Evolutionary conservation across 1,284 basidiomycete species (phyloP).

Genomic region (Heterobasidion irregulare): DNA sequence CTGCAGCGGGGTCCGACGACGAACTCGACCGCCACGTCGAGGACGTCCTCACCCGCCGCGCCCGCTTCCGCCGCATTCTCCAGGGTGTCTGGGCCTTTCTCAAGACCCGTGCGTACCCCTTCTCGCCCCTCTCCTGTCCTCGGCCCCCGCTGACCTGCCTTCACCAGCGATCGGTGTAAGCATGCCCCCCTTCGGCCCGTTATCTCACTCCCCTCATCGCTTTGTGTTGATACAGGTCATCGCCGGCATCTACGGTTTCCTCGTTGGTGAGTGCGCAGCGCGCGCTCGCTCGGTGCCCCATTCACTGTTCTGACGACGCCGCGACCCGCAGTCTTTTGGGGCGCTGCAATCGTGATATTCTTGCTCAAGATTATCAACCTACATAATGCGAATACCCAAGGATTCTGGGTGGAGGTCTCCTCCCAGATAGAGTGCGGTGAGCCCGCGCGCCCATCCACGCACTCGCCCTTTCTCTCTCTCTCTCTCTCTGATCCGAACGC

Average conservation of each 20-base stretch:
- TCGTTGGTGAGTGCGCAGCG: constrained; percentile 42
- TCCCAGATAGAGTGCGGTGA: constrained; percentile 72
- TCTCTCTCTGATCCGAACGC: not conserved
- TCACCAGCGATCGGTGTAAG: constrained; percentile 48
- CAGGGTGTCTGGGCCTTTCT: constrained; percentile 78
- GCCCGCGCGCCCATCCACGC: constrained; percentile 4
- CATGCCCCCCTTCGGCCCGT: constrained; percentile 5
- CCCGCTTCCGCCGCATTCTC: constrained; percentile 53
- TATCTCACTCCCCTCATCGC: not conserved
- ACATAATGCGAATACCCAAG: constrained; percentile 54
- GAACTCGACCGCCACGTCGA: constrained; percentile 75
- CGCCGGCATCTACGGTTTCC: constrained; percentile 74
- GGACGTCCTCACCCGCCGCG: constrained; percentile 62
- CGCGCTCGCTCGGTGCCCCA: not conserved
- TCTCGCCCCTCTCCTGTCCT: not conserved
- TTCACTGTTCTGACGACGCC: not conserved
- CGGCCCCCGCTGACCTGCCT: constrained; percentile 1
- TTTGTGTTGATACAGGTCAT: constrained; percentile 38
- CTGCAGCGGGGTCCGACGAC: constrained; percentile 42
- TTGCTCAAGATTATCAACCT: constrained; percentile 62
- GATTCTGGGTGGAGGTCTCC: constrained; percentile 72
- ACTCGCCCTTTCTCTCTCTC: not conserved
- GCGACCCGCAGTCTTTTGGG: constrained; percentile 58
- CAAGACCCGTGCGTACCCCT: constrained; percentile 63
- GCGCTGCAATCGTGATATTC: constrained; percentile 74